Percentiles rank a stretch among this genome's conserved stretches.
phyloP scores from a whole-genome alignment of 23 red algal species.

The Cyanidioschyzon merolae region DNA sequence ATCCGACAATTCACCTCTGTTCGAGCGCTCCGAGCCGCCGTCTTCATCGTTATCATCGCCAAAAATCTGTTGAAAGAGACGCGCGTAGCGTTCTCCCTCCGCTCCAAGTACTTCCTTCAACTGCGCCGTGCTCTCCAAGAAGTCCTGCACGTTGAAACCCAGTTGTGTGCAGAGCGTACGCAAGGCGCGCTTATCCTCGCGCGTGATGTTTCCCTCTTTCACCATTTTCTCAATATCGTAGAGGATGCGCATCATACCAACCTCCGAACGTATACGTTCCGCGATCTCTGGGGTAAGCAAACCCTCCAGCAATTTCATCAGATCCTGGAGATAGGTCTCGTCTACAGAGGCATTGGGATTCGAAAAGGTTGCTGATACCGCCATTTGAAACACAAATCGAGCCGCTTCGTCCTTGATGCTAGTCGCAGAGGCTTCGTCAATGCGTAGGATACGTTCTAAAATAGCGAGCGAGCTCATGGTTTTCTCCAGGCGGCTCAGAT shows the following conservation, averaged over 20 bases:
- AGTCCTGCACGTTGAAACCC: constrained; percentile 17
- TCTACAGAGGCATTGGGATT: neutral
- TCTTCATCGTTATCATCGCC: neutral
- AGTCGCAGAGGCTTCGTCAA: neutral
- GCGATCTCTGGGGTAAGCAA: constrained; percentile 20
- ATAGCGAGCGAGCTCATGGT: neutral
- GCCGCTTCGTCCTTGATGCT: constrained; percentile 10
- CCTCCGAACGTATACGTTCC: constrained; percentile 19
- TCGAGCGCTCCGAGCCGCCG: neutral
- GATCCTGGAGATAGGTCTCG: constrained; percentile 6
- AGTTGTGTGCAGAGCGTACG: constrained; percentile 15
- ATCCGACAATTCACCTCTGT: neutral
- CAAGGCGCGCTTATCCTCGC: constrained; percentile 21
- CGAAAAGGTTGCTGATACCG: neutral
- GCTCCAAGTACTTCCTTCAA: constrained; percentile 6
- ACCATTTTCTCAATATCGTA: constrained; percentile 26
- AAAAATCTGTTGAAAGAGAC: neutral
- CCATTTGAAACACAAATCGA: constrained; percentile 15
- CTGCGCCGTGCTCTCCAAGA: constrained; percentile 17
- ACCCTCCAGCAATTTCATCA: neutral
- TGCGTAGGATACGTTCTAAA: neutral
- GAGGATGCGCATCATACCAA: constrained; percentile 28
- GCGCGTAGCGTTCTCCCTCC: neutral
- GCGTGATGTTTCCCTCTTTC: constrained; percentile 19
- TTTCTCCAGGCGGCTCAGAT: neutral